phyloP scores from a whole-genome alignment of 2,329 filamentous ascomycete species.

The Pyrenophora tritici-repentis region DNA sequence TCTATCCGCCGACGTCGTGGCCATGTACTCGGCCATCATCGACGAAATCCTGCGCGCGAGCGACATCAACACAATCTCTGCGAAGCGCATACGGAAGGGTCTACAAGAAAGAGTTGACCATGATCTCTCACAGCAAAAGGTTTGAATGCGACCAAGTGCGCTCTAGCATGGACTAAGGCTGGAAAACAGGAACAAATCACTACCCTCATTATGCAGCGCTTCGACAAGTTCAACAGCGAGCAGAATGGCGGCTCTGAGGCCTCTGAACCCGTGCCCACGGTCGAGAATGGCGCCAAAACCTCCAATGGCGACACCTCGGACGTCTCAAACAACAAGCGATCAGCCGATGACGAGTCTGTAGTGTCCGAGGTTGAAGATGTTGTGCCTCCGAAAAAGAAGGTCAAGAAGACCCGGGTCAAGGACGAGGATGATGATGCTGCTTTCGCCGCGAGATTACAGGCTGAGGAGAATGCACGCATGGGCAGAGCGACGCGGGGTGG shows the following conservation, averaged over 20 bases:
- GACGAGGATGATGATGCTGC: constrained; percentile 83
- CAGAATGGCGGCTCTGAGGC: constrained; percentile 40
- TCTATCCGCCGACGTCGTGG: constrained; percentile 55
- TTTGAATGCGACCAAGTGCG: constrained; percentile 34
- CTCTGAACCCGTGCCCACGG: constrained; percentile 47
- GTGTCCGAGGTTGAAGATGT: constrained; percentile 50
- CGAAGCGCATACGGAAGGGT: constrained; percentile 67
- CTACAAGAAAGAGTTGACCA: constrained; percentile 64
- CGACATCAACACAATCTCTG: constrained; percentile 67
- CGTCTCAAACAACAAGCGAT: constrained; percentile 49
- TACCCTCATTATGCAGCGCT: constrained; percentile 55
- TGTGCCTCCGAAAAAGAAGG: constrained; percentile 53
- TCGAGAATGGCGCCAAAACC: constrained; percentile 39
- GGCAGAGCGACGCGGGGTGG: constrained; percentile 75
- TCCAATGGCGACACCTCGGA: constrained; percentile 31
- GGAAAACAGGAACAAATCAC: constrained; percentile 50
- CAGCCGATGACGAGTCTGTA: constrained; percentile 47
- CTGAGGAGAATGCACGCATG: constrained; percentile 79
- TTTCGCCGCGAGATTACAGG: constrained; percentile 85
- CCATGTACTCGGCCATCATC: constrained; percentile 63
- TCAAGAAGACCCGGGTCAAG: constrained; percentile 70
- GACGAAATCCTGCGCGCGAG: constrained; percentile 64
- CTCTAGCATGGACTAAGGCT: constrained; percentile 18
- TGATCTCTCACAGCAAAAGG: constrained; percentile 67
- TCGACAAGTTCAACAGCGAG: constrained; percentile 53